A percentile compares a stretch with the other conserved stretches of the same genome.
phyloP scores from a whole-genome alignment of 305 asterid species.

The Ilex paraguariensis region DNA sequence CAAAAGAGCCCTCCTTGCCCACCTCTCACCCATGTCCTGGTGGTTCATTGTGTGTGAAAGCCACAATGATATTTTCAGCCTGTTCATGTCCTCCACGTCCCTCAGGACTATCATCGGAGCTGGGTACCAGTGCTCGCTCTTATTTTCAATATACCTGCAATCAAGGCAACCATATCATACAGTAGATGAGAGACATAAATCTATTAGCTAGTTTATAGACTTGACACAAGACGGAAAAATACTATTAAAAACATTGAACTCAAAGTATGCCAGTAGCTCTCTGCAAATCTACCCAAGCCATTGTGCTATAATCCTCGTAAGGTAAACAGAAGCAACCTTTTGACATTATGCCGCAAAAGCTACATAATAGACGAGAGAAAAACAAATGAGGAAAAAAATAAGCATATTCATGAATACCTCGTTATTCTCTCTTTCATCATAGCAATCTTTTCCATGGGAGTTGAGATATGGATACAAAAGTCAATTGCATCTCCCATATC shows the following conservation, averaged over 20 bases:
- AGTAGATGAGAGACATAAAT: no score
- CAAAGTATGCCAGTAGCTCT: no score
- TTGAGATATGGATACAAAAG: conserved; percentile 66
- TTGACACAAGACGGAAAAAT: no score
- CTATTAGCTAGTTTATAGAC: no score
- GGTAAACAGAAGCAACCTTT: not conserved
- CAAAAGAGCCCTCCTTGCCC: conserved; percentile 56
- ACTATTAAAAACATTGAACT: no score
- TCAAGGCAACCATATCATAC: not conserved
- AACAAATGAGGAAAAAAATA: not conserved
- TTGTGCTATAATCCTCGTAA: no score
- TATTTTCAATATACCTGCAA: conserved; percentile 55
- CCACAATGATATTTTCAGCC: conserved; percentile 72
- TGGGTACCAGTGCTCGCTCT: conserved; percentile 70
- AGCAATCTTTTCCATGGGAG: conserved; percentile 64
- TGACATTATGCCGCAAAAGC: not conserved
- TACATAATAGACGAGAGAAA: not conserved
- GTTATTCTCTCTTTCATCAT: conserved; percentile 64
- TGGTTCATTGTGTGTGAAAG: conserved; percentile 60
- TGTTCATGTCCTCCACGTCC: conserved; percentile 76
- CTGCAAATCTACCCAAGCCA: no score
- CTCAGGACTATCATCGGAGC: conserved; percentile 67
- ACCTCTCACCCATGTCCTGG: conserved; percentile 90
- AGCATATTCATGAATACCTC: conserved; percentile 28
- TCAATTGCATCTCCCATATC: conserved; percentile 85